Conservation (phyloP, 2,329 filamentous ascomycete genomes). For the Bisporella sp. region DNA sequence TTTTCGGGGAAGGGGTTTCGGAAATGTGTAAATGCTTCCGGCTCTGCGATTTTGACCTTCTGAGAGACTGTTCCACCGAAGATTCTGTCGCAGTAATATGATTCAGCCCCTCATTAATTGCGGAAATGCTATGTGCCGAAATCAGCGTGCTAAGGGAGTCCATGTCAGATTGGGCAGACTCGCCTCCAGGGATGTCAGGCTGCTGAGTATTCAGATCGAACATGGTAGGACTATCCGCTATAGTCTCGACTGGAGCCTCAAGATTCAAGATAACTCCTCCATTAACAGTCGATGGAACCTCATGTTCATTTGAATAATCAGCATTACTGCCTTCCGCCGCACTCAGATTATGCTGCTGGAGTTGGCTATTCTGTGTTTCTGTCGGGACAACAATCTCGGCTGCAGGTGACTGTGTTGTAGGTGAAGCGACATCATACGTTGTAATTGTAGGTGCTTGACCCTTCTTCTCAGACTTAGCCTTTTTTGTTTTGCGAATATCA, state of each 20-base stretch:
- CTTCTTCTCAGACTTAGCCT: constrained; percentile 18
- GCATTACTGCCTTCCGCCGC: constrained; percentile 13
- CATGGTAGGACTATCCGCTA: neutral
- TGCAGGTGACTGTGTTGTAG: constrained; percentile 5
- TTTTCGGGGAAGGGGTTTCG: constrained; percentile 19
- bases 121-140: constrained; percentile 16
- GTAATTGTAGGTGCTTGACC: constrained; percentile 9
- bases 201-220: neutral
- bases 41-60: constrained; percentile 18
- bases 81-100: constrained; percentile 1
- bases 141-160: constrained; percentile 22
- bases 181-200: neutral
- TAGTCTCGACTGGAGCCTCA: neutral
- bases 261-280: constrained; percentile 3
- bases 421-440: constrained; percentile 9
- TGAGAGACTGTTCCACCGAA: constrained; percentile 13
- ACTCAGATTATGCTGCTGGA: constrained; percentile 9
- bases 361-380: constrained; percentile 9
- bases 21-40: constrained; percentile 19
- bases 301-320: constrained; percentile 6
- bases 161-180: constrained; percentile 8
- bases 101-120: neutral
- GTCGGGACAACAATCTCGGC: constrained; percentile 6
- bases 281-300: constrained; percentile 9
- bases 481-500: constrained; percentile 41